Evolutionary conservation across 169 alveolate genomes (phyloP), one percentile per base, ranked within the genome.

Genomic region (Perkinsus olseni): DNA sequence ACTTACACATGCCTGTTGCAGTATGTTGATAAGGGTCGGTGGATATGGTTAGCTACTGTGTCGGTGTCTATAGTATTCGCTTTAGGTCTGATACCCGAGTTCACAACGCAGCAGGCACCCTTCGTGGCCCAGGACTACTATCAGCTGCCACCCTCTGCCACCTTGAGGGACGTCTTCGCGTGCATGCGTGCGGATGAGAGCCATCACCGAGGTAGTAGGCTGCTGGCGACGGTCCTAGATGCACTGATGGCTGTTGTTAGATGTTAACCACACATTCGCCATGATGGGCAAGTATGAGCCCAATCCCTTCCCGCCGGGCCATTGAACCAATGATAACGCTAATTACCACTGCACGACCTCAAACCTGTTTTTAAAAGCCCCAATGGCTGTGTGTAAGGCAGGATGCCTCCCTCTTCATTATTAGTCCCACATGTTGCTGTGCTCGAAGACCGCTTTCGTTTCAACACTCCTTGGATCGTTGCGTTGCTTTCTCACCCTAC

Each of bases 101-200:
- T 62, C 82, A 24, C 82, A 24, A 6, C 31, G 17, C 94, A 94
- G 94, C 45, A 50, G 38, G 96, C 96, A 0, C 96, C 96, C 11
- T 38, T 93, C 39, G 92, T 93, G 62, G 95, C 97, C 36, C 94
- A 74, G 8, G 96, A 93, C 17, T 96, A 95, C 94, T 96, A 95
- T 94, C 93, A 95, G 28, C 74, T 96, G 74, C 92, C 95, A 4
- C 39, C 94, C 38, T 91, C 94, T 74, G 98, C 98, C 39, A 93
- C 96, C 28, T 74, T 96, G 0, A 62, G 95, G 51, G 97, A 96
- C 92, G 94, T 96, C 21, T 93, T 96, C 37, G 92, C 92, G 48
- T 96, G 96, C 38, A 93, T 96, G 39, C 95, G 98, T 94, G 95
- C 95, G 37, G 98, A 96, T 92, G 98, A 96, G 91, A 94, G 94